Evolutionary conservation across 2,329 filamentous ascomycete species (phyloP).

Genomic region (Colletotrichum godetiae): DNA sequence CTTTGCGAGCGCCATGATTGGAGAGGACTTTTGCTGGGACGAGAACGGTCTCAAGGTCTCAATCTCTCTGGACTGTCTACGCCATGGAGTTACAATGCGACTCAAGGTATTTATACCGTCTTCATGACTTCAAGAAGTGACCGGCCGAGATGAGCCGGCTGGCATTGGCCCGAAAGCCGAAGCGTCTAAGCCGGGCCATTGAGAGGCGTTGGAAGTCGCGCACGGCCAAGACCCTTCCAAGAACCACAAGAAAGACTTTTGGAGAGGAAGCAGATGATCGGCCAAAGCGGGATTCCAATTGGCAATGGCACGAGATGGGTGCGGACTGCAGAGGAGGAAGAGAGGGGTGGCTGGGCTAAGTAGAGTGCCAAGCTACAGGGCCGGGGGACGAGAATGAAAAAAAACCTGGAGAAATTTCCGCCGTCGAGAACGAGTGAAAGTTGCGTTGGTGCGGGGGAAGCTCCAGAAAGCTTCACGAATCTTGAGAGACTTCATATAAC

Average conservation of each 20-base stretch:
- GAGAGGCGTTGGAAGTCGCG: slow-evolving; percentile 13
- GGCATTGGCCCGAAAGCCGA: slow-evolving; percentile 29
- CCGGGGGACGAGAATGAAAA: not conserved
- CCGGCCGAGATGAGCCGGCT: slow-evolving; percentile 19
- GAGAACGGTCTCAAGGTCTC: not conserved
- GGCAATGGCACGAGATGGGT: not conserved
- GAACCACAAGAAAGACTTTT: not conserved
- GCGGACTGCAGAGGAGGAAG: not conserved
- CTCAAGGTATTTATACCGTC: slow-evolving; percentile 11
- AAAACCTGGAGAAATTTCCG: slow-evolving; percentile 19
- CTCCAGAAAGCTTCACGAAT: not conserved
- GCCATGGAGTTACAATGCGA: not conserved
- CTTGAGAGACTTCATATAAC: slow-evolving; percentile 5
- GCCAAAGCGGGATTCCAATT: not conserved
- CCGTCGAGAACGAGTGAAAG: not conserved
- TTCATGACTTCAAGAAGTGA: slow-evolving; percentile 8
- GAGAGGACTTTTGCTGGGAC: not conserved
- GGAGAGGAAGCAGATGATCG: not conserved
- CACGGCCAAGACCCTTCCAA: slow-evolving; percentile 17
- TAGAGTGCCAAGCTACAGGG: slow-evolving; percentile 13
- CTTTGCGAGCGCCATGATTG: slow-evolving; percentile 32
- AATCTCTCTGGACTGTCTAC: not conserved
- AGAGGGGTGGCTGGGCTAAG: slow-evolving; percentile 14
- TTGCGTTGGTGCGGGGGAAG: slow-evolving; percentile 22
- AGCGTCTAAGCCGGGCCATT: slow-evolving; percentile 27